Evolutionary conservation across 805 yeast genomes (phyloP), one percentile per base, ranked within the genome.

Genomic region (Hagleromyces aurorensis): DNA sequence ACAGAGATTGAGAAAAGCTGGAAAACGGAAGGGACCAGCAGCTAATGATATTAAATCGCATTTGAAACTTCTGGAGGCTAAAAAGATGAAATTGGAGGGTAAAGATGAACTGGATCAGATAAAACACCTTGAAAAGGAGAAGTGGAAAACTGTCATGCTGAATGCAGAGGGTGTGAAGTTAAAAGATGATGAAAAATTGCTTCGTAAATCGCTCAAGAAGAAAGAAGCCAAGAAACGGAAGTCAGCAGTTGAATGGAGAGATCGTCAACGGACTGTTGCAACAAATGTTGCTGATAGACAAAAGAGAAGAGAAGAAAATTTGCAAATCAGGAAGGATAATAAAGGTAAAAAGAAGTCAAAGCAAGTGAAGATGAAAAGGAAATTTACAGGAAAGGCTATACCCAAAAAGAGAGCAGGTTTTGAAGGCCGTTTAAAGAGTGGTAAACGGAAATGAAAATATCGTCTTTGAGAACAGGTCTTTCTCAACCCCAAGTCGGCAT

Each of bases 221-320:
- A 83, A 85, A 52, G 89, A 84, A 46, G 75, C 81, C 38, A 69
- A 70, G 50, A 91, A 91, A 65, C 71, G 82, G 50, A 83, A 78
- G 64, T 79, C 93, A 34, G 94, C 85, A 48, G 64, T 74, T 29
- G 94, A 89, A 57, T 91, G 99, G 99, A 70, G 64, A 41, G 96
- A 89, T 29, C 73, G 99, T 43, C 78, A 82, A 53, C 81, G 78
- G 45, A 69, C 69, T 20, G 95, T 91, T 9, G 72, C 73, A 35
- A 82, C 78, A 44, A 76, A 78, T 21, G 77, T 81, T 30, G 69
- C 75, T 27, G 82, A 78, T 11, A 79, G 80, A 48, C 75, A 72
- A 40, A 83, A 85, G 63, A 80, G 91, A 67, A 75, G 97, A 57
- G 95, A 87, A 48, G 95, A 85, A 46, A 91, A 91, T 52, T 66